Percentiles rank a stretch among this genome's conserved stretches.
These are phyloP conservation scores for Trametes coccinea DNA, from an alignment of 768 basidiomycete genomes.

Conservation along the genomic window DNA sequence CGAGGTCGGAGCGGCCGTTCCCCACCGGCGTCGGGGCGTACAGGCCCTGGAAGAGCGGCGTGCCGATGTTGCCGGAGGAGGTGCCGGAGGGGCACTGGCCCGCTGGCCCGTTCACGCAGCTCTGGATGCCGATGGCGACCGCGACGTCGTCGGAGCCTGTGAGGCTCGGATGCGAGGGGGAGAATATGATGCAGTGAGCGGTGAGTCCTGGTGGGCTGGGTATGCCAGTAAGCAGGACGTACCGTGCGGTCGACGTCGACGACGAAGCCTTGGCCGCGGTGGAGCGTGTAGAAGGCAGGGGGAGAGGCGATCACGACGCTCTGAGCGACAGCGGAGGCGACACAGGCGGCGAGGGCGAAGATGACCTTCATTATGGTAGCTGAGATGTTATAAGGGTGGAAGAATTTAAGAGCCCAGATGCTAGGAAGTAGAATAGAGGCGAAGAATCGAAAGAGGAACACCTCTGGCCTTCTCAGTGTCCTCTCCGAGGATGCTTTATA, in stretches of 20 bases:
- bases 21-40: constrained; percentile 24
- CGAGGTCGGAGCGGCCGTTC: neutral
- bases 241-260: constrained; percentile 38
- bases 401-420: neutral
- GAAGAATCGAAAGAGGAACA: no score
- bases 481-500: no score
- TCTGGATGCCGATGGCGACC: constrained; percentile 33
- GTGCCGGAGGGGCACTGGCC: constrained; percentile 21
- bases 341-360: constrained; percentile 22
- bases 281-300: constrained; percentile 19
- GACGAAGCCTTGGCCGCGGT: constrained; percentile 29
- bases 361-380: neutral
- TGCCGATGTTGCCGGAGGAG: constrained; percentile 27
- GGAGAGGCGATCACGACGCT: constrained; percentile 35
- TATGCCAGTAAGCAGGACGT: constrained; percentile 3
- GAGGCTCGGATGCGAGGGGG: constrained; percentile 28
- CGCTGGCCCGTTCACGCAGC: constrained; percentile 24
- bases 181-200: neutral
- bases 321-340: constrained; percentile 30
- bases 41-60: constrained; percentile 30
- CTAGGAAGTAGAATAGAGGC: no score
- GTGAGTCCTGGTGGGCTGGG: neutral
- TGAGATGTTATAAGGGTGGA: neutral
- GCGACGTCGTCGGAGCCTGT: constrained; percentile 35
- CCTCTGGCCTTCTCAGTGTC: no score